Evolutionary conservation across 1,284 basidiomycete species (phyloP).

Genomic region (Malassezia dermatis): DNA sequence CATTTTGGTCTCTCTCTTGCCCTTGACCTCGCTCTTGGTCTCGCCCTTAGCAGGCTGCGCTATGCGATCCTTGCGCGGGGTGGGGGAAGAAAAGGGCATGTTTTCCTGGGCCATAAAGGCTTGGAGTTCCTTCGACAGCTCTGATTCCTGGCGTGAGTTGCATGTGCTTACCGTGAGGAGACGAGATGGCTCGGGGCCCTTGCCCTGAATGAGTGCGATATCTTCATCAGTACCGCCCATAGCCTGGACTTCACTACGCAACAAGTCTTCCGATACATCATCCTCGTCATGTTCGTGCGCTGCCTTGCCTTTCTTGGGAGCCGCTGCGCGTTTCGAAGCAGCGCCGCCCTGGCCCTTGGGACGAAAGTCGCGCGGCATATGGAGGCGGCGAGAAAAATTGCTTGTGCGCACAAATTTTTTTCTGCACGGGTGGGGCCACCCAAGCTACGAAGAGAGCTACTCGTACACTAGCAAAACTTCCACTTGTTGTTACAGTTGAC

Average conservation of each 20-base stretch:
- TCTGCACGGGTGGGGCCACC: not conserved
- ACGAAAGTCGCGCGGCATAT: slow-evolving; percentile 33
- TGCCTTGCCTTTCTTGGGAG: not conserved
- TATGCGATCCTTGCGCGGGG: not conserved
- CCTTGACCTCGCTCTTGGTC: slow-evolving; percentile 3
- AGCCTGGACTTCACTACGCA: slow-evolving; percentile 7
- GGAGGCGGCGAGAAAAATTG: slow-evolving; percentile 7
- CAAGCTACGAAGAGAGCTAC: not conserved
- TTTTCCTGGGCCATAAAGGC: slow-evolving; percentile 14
- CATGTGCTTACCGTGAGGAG: not conserved
- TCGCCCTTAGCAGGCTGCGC: slow-evolving; percentile 11
- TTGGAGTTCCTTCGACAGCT: slow-evolving; percentile 5
- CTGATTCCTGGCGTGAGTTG: slow-evolving; percentile 2
- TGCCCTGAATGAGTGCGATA: slow-evolving; percentile 7
- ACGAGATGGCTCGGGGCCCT: not conserved
- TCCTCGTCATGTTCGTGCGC: slow-evolving; percentile 6
- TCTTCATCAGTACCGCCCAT: slow-evolving; percentile 14
- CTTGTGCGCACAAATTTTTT: slow-evolving; percentile 13
- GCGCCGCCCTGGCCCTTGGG: slow-evolving; percentile 22
- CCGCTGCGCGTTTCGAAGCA: not conserved
- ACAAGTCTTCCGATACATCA: slow-evolving; percentile 9
- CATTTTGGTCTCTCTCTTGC: not conserved
- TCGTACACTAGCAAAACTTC: slow-evolving; percentile 37
- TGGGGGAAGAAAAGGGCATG: not conserved
- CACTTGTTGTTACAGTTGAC: slow-evolving; percentile 44